Evolutionary conservation across 106 monocot species (phyloP).

Genomic region (Platanthera zijinensis): DNA sequence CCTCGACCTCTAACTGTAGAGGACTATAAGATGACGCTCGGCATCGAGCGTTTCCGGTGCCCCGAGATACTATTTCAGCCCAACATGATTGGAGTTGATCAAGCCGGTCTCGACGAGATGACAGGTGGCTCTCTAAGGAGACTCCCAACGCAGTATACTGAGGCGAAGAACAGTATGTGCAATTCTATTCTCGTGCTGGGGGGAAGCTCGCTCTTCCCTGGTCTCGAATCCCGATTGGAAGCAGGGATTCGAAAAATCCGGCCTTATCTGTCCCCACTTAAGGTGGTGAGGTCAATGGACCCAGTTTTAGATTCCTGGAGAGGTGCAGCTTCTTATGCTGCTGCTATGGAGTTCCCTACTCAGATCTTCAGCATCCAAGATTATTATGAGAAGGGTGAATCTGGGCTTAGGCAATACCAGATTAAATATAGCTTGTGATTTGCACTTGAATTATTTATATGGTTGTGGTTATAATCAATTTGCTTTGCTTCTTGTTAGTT

Average conservation of each 20-base stretch:
- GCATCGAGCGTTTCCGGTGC: slow-evolving; percentile 76
- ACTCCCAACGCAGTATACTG: slow-evolving; percentile 23
- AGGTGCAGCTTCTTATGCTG: slow-evolving; percentile 69
- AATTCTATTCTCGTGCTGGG: slow-evolving; percentile 72
- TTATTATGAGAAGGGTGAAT: slow-evolving; percentile 86
- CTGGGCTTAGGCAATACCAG: slow-evolving; percentile 36
- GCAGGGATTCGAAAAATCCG: slow-evolving; percentile 53
- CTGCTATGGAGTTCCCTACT: slow-evolving; percentile 27
- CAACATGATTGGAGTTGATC: slow-evolving; percentile 72
- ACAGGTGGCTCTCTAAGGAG: slow-evolving; percentile 50
- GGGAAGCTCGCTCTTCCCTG: slow-evolving; percentile 69
- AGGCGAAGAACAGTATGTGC: slow-evolving; percentile 41
- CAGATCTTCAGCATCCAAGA: slow-evolving; percentile 76
- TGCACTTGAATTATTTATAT: neutral
- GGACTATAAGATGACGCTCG: slow-evolving; percentile 66
- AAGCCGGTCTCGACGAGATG: slow-evolving; percentile 90
- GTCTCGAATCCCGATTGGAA: slow-evolving; percentile 58
- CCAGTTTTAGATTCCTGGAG: slow-evolving; percentile 87
- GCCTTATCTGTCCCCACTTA: slow-evolving; percentile 69
- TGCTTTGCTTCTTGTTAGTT: neutral
- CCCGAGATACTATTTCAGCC: slow-evolving; percentile 91
- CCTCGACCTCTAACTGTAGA: slow-evolving; percentile 45
- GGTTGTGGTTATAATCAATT: neutral
- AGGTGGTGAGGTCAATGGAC: slow-evolving; percentile 47
- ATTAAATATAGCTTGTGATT: slow-evolving; percentile 56